A percentile compares a stretch with the other conserved stretches of the same genome.
Evolutionary conservation across 2,329 filamentous ascomycete genomes (phyloP).

Genomic region (Aulographum hederae): DNA sequence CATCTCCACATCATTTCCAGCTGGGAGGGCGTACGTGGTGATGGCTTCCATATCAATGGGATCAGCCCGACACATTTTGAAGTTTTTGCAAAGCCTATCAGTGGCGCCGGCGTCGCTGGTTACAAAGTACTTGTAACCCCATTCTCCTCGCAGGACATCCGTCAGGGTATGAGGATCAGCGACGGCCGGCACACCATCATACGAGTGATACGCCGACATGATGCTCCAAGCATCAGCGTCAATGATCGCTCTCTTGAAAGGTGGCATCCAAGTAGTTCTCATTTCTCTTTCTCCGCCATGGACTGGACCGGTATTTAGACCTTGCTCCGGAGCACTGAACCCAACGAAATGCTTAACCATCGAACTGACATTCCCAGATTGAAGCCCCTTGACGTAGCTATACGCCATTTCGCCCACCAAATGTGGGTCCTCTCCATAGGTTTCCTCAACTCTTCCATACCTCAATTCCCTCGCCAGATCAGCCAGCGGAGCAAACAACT

Average conservation of each 20-base stretch:
- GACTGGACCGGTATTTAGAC: conserved; percentile 46
- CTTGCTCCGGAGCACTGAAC: conserved; percentile 51
- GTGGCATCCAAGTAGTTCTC: conserved; percentile 33
- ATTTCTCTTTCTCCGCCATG: conserved; percentile 37
- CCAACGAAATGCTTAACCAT: conserved; percentile 63
- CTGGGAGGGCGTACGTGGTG: conserved; percentile 42
- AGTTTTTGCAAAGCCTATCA: conserved; percentile 45
- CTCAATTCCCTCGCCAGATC: conserved; percentile 55
- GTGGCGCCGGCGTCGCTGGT: conserved; percentile 53
- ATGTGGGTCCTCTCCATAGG: conserved; percentile 50
- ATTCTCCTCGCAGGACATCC: conserved; percentile 47
- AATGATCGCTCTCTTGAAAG: conserved; percentile 52
- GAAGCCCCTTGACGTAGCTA: conserved; percentile 40
- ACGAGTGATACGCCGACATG: conserved; percentile 60
- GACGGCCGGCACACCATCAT: conserved; percentile 52
- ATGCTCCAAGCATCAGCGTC: conserved; percentile 49
- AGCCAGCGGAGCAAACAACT: conserved; percentile 52
- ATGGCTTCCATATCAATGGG: conserved; percentile 48
- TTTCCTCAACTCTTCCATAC: conserved; percentile 58
- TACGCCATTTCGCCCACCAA: conserved; percentile 52
- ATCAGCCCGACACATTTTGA: conserved; percentile 41
- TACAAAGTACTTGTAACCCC: conserved; percentile 54
- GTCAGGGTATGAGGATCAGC: conserved; percentile 48
- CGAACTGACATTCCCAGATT: conserved; percentile 46
- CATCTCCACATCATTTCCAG: conserved; percentile 61